Base-by-base conservation (phyloP, 2,329 filamentous ascomycete genomes). In the Hysterium pulicare region DNA sequence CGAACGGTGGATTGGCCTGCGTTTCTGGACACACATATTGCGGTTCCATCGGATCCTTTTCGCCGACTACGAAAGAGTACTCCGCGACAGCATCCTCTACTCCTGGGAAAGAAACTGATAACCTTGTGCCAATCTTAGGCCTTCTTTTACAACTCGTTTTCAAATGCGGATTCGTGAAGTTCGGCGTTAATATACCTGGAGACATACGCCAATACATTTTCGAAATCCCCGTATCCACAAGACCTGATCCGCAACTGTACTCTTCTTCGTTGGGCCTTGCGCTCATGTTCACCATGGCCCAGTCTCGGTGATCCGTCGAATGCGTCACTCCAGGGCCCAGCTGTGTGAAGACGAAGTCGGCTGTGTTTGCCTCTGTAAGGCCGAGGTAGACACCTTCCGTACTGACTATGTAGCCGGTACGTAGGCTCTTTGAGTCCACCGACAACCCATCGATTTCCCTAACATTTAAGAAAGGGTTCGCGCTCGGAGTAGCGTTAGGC, bases 401-500 rank as follows among this genome's bases (percentile, higher is more conserved):
- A 28, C 59, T 63, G 13, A 66, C 43, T 20, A 53, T 51, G 26
- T 64, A 66, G 19, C 63, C 63, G 16, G 49, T 31, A 30, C 50
- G 49, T 38, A 61, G 40, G 1, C 41, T 30, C 4, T 16, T 23
- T 5, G 32, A 26, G 4, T 38, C 39, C 17, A 59, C 9, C 10
- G 37, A 33, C 13, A 44, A 23, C 13, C 53, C 55, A 6, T 65
- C 53, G 31, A 66, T 55, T 3, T 50, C 40, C 13, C 54, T 41
- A 33, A 67, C 47, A 32, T 68, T 68, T 38, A 67, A 35, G 28
- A 66, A 67, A 1, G 65, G 59, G 38, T 68, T 67, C 30, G 55
- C 50, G 15, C 44, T 47, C 3, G 62, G 60, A 16, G 53, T 43
- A 26, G 53, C 61, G 40, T 53, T 56, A 4, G 55, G 56, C 55